Conservation (phyloP, 306 rosid species). For the Lithocarpus polystachyus region DNA sequence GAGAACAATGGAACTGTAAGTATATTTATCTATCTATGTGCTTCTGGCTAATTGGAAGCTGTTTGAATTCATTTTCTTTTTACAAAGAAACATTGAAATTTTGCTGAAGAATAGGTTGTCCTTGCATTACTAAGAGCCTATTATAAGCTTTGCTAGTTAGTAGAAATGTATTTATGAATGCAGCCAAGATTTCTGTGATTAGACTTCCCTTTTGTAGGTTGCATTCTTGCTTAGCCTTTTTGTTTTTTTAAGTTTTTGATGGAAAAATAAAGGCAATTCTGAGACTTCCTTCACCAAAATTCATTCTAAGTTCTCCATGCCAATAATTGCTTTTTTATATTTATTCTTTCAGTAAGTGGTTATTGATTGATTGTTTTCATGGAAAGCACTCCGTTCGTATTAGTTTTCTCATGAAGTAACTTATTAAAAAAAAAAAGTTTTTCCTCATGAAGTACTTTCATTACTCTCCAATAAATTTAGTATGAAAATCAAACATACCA, state of each 20-base stretch:
- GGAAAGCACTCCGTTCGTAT: neutral
- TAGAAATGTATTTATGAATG: neutral
- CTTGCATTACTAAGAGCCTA: neutral
- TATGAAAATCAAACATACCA: neutral
- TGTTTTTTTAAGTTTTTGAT: neutral
- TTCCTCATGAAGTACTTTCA: neutral
- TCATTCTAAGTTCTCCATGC: neutral
- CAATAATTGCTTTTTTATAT: neutral
- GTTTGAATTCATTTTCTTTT: neutral
- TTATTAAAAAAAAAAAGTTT: neutral
- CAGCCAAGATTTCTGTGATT: neutral
- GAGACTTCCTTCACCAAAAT: neutral
- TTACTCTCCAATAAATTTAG: neutral
- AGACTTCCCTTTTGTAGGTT: neutral
- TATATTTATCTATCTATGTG: conserved; percentile 2
- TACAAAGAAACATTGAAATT: neutral
- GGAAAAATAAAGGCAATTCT: neutral
- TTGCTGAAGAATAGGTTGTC: neutral
- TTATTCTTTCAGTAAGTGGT: neutral
- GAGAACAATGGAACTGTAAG: conserved; percentile 93
- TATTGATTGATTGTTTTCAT: neutral
- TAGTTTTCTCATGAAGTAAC: neutral
- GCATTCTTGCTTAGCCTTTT: neutral
- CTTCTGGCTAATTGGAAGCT: neutral
- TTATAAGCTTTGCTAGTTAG: neutral